phyloP scores from a whole-genome alignment of 73 alveolate species.

The Paramecium sonneborni region DNA sequence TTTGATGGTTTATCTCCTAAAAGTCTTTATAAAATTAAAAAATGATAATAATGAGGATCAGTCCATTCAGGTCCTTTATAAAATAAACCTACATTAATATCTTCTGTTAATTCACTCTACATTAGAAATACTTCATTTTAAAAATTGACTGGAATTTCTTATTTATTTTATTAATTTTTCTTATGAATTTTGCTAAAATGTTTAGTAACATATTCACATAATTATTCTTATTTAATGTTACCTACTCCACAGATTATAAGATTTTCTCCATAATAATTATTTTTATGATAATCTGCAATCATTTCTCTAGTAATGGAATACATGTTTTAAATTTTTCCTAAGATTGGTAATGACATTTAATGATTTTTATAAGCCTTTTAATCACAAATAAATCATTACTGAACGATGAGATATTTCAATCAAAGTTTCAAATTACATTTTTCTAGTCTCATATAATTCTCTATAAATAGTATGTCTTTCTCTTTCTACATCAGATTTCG shows the following conservation, averaged over 20 bases:
- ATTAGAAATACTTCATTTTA: conserved; percentile 40
- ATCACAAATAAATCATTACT: conserved; percentile 26
- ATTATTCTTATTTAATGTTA: conserved; percentile 75
- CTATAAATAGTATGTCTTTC: conserved; percentile 87
- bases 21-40: conserved; percentile 85
- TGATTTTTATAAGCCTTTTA: conserved; percentile 76
- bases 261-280: conserved; percentile 85
- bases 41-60: conserved; percentile 84
- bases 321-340: conserved; percentile 85
- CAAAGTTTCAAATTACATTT: conserved; percentile 78
- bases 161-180: conserved; percentile 17
- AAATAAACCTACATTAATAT: conserved; percentile 83
- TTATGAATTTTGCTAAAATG: conserved; percentile 74
- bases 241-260: conserved; percentile 91
- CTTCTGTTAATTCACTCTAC: conserved; percentile 78
- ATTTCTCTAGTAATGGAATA: conserved; percentile 76
- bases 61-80: conserved; percentile 90
- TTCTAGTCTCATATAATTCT: conserved; percentile 83
- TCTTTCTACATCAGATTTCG: conserved; percentile 72
- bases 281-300: conserved; percentile 79
- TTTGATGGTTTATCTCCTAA: conserved; percentile 74
- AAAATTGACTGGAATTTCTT: conserved; percentile 58
- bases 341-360: conserved; percentile 90
- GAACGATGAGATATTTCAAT: conserved; percentile 69
- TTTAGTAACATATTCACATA: conserved; percentile 80